Evolutionary conservation across 2,329 filamentous ascomycete species (phyloP).

Genomic region (Ceratocystis variospora): DNA sequence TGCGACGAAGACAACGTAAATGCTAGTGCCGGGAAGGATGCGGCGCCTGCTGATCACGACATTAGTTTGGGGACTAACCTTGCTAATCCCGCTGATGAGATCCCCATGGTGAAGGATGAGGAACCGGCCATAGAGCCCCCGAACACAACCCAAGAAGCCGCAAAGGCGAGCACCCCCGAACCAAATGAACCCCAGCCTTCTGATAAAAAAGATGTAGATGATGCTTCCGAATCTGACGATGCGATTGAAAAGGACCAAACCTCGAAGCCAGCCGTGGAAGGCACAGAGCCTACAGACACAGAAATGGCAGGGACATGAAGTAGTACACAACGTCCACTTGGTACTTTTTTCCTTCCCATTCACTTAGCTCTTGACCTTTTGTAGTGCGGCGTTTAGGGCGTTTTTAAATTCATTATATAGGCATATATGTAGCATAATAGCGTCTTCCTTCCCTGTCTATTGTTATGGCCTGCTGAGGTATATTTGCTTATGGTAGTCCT

Average conservation of each 20-base stretch:
- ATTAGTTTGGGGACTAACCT: not conserved
- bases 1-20: not conserved
- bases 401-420: slow-evolving; percentile 5
- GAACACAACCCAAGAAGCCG: not conserved
- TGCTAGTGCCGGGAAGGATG: not conserved
- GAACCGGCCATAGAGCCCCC: not conserved
- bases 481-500: too few species aligned
- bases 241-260: not conserved
- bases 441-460: not conserved
- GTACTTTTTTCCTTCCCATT: too few species aligned
- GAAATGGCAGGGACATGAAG: not conserved
- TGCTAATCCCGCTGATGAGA: not conserved
- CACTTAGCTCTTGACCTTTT: not conserved
- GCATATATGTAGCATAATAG: not conserved
- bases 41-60: not conserved
- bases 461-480: too few species aligned
- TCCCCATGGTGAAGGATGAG: not conserved
- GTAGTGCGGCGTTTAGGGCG: not conserved
- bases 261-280: not conserved
- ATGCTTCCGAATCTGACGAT: not conserved
- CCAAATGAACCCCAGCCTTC: too few species aligned
- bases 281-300: not conserved
- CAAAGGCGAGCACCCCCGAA: too few species aligned
- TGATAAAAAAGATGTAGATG: too few species aligned
- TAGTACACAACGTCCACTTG: not conserved